Base-by-base conservation (phyloP, 441 rosid species). In the Arabidopsis lyrata region DNA sequence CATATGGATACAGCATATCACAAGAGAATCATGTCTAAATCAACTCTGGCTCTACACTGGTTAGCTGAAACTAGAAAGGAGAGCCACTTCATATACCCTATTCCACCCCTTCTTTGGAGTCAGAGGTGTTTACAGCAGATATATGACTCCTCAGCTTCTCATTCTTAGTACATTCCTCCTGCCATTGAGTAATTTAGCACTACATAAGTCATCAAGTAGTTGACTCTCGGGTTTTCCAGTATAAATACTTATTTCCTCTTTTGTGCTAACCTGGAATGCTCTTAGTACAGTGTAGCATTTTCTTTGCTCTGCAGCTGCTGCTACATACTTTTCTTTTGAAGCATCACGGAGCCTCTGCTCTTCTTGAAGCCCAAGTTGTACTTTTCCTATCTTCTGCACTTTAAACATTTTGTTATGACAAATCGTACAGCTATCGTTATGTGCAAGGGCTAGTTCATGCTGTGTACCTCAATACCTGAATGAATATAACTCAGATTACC, bases 331-430 rank as follows among this genome's bases (percentile, higher is more conserved):
- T 73, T 85, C 87, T 80, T 86, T 86, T 47, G 79, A 75, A 66
- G 67, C 56, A 74, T 85, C 84, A 76, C 86, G 84, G 62, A 55
- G 69, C 72, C 81, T 86, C 74, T 86, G 91, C 81, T 88, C 92
- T 67, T 88, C 91, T 74, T 86, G 82, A 62, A 83, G 82, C 66
- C 80, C 85, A 57, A 71, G 48, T 77, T 84, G 84, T 70, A 84
- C 80, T 75, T 86, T 91, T 81, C 82, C 88, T 24, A 90, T 85
- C 85, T 88, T 91, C 98, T 91, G 96, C 66, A 62, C 45, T 72
- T 73, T 0, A 27, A 72, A 52, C 1, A 58, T n/a, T 35, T 41
- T 63, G 63, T 66, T 42, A 72, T 13, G 9, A 55, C n/a, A 64
- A 27, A 39, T 48, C 16, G 57, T 31, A 52, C 24, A 50, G 65